phyloP scores from a whole-genome alignment of 352 stramenopile genomes.

The Globisporangium emineosum region DNA sequence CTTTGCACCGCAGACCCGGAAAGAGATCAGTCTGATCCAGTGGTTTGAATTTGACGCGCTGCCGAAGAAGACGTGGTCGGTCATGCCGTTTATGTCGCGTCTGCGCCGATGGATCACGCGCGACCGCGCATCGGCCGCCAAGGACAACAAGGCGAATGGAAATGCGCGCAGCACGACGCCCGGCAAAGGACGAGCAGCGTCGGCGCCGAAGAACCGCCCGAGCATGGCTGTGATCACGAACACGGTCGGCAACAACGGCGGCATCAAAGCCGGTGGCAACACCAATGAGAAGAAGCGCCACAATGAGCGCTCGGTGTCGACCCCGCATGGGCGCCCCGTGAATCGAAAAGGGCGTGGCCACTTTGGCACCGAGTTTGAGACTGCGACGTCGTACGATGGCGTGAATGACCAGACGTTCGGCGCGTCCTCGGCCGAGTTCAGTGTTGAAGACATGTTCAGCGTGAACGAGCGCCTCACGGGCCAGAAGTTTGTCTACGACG shows the following conservation, averaged over 20 bases:
- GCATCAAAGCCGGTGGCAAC: conserved; percentile 9
- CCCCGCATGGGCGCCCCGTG: conserved; percentile 48
- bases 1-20: conserved; percentile 92
- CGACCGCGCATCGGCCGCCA: conserved; percentile 30
- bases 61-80: conserved; percentile 93
- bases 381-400: conserved; percentile 75
- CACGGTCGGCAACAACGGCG: conserved; percentile 7
- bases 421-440: conserved; percentile 66
- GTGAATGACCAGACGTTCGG: conserved; percentile 89
- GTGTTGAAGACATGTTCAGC: conserved; percentile 95
- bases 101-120: conserved; percentile 89
- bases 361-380: conserved; percentile 84
- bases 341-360: conserved; percentile 57
- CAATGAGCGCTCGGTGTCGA: conserved; percentile 66
- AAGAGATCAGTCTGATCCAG: conserved; percentile 93
- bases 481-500: conserved; percentile 93
- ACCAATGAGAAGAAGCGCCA: conserved; percentile 33
- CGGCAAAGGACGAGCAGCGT: conserved; percentile 60
- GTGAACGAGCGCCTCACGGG: conserved; percentile 92
- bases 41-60: conserved; percentile 89
- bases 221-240: conserved; percentile 34
- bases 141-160: conserved; percentile 35
- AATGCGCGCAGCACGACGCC: conserved; percentile 26
- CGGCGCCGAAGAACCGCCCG: conserved; percentile 70
- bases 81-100: conserved; percentile 91